Base-by-base conservation (phyloP, 306 rosid species). In the Vigna radiata region DNA sequence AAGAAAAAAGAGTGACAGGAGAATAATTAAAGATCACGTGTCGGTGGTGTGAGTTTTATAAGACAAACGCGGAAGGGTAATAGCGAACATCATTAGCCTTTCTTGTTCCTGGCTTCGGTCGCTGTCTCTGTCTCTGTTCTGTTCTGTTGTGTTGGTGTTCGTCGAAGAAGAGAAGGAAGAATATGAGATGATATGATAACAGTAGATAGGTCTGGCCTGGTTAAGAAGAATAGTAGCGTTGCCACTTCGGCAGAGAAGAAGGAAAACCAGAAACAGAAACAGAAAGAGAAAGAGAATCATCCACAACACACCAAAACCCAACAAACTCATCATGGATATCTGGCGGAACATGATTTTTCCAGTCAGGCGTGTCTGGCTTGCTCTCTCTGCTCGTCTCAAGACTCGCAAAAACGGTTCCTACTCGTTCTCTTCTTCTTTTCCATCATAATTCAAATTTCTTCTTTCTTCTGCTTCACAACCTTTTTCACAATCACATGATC, bases 341-440 rank as follows among this genome's bases (percentile, higher is more conserved):
- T 90, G 83, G 86, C 82, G 86, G 41, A 87, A 83, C 72, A 86
- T 94, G 86, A 31, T 90, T 49, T 90, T 90, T 63, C 98, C 98
- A 0, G 91, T 91, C 17, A 86, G 89, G 65, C 96, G 98, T 47
- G 86, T 91, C 25, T 91, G 88, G 83, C 84, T 88, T 33, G 77
- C 97, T 55, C 81, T 93, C 85, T 89, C 92, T 65, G 8, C 86
- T 71, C 93, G 92, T 31, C 81, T 94, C 74, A 91, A 85, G 77
- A 29, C 81, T 78, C 90, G 81, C 76, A 86, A 85, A 73, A 85
- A 75, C 41, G 97, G 96, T 93, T 3, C 48, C 0, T 12, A 25
- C 27, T 25, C 27, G 2, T 2, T 37, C 9, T 37, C 2, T 7
- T 39, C 9, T 8, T 39, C 44, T 39, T 4, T 29, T 29, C 4